Conservation (phyloP, 2,329 filamentous ascomycete species). For the Beauveria sp. region DNA sequence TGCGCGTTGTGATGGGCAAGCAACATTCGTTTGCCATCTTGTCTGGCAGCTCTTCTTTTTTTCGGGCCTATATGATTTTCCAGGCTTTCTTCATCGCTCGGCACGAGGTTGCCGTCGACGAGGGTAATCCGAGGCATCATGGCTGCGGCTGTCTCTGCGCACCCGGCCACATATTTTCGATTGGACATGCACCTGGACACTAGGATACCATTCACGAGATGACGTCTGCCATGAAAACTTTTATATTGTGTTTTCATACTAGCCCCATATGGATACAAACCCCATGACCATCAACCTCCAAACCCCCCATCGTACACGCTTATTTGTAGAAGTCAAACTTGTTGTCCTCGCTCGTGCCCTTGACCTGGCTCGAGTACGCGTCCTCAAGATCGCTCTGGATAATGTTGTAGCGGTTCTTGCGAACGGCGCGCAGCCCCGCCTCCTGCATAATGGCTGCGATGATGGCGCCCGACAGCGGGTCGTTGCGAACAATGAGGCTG, state of each 20-base stretch:
- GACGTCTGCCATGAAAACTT: not conserved
- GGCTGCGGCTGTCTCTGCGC: no score
- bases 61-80: no score
- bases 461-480: constrained; percentile 87
- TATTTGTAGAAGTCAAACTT: constrained; percentile 94
- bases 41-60: no score
- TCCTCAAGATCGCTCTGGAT: constrained; percentile 96
- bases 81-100: no score
- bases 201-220: not conserved
- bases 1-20: no score
- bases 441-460: constrained; percentile 99
- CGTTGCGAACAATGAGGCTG: constrained; percentile 91
- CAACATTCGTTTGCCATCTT: no score
- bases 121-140: no score
- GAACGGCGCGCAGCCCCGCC: constrained; percentile 83
- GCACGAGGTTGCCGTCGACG: no score
- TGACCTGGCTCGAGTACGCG: constrained; percentile 94
- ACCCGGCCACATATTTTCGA: no score
- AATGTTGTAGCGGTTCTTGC: constrained; percentile 99
- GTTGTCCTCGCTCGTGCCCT: constrained; percentile 59
- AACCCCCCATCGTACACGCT: constrained; percentile 12
- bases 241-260: constrained; percentile 6
- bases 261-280: constrained; percentile 9
- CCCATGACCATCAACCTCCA: not conserved
- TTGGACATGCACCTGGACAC: not conserved